A percentile compares a stretch with the other conserved stretches of the same genome.
Conservation (phyloP, 2,329 filamentous ascomycete species). For the Clonostachys solani region DNA sequence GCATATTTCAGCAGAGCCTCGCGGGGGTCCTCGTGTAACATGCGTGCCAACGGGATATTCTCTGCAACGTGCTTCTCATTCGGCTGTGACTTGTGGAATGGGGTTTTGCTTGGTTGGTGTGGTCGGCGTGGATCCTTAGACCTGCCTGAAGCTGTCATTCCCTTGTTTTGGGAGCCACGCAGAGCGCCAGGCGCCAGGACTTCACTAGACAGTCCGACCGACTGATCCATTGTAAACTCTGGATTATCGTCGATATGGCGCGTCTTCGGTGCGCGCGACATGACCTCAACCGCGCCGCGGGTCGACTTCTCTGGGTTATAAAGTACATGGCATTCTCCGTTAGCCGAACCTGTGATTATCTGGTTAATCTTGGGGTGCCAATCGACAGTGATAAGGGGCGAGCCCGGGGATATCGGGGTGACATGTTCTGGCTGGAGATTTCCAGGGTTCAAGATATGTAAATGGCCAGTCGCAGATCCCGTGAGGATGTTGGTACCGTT, state of each 20-base stretch:
- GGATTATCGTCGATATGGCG: conserved; percentile 94
- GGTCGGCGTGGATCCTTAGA: conserved; percentile 77
- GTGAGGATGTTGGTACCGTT: conserved; percentile 82
- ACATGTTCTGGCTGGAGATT: conserved; percentile 81
- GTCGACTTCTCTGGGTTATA: conserved; percentile 83
- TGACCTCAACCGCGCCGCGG: conserved; percentile 80
- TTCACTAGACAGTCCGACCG: conserved; percentile 78
- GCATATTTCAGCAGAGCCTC: conserved; percentile 95
- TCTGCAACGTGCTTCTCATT: conserved; percentile 86
- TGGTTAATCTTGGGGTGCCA: conserved; percentile 98
- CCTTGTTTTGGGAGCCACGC: conserved; percentile 48
- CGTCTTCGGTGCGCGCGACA: conserved; percentile 91
- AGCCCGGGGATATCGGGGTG: conserved; percentile 83
- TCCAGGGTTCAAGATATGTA: conserved; percentile 91
- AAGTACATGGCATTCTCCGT: conserved; percentile 83
- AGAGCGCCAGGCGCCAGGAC: conserved; percentile 68
- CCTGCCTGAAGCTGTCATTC: conserved; percentile 73
- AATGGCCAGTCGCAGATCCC: conserved; percentile 77
- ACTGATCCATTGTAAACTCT: conserved; percentile 77
- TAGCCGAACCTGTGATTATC: conserved; percentile 89
- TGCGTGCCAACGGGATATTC: conserved; percentile 82
- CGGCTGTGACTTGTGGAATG: conserved; percentile 85
- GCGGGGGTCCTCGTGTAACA: conserved; percentile 94
- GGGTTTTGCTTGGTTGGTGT: conserved; percentile 79
- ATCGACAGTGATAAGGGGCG: conserved; percentile 75